Base-by-base conservation (phyloP, 1,139 yeast species). In the Lodderomyces margitis region DNA sequence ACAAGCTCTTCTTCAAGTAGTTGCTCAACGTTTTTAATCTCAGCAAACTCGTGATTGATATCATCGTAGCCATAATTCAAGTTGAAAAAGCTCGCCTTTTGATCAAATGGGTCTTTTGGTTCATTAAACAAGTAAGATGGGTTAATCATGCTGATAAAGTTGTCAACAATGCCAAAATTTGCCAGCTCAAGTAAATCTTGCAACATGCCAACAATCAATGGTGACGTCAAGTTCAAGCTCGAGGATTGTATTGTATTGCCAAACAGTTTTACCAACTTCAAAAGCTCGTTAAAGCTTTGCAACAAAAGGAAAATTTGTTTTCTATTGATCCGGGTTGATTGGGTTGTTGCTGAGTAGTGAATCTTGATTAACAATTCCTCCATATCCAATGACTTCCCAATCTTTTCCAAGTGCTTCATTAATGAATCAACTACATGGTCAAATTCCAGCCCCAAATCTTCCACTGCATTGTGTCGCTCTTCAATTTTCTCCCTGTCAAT, bases 291-390 rank as follows among this genome's bases (percentile, higher is more conserved):
- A 41, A 83, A 61, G 36, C 74, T 72, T 32, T 69, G 71, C 45
- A 92, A 62, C 54, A 86, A 75, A 21, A 66, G 57, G 51, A 75
- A 87, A 1, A 87, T 67, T 47, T 89, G 95, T 43, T 77, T 79
- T 32, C 95, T 71, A 15, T 80, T 71, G 14, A 86, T 74, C 40
- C 74, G 72, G 1, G 78, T 77, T 1, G 57, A 46, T 1, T 49
- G 47, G 38, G 61, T 50, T 2, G 61, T 49, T 5, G 69, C 59
- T 0, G 74, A 63, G 56, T 87, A 88, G 48, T 87, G 86, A 2
- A 87, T 67, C 48, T 85, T 80, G 42, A 82, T 80, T 36, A 88
- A 61, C 3, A 78, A 72, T 43, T 80, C 75, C 48, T 87, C 89
- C 24, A 92, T 61, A 56, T 92, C 97, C 16, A 61, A 43, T 0